These are phyloP conservation scores for Penicillium roqueforti DNA, from an alignment of 495 filamentous ascomycete species.

Conservation along the genomic window DNA sequence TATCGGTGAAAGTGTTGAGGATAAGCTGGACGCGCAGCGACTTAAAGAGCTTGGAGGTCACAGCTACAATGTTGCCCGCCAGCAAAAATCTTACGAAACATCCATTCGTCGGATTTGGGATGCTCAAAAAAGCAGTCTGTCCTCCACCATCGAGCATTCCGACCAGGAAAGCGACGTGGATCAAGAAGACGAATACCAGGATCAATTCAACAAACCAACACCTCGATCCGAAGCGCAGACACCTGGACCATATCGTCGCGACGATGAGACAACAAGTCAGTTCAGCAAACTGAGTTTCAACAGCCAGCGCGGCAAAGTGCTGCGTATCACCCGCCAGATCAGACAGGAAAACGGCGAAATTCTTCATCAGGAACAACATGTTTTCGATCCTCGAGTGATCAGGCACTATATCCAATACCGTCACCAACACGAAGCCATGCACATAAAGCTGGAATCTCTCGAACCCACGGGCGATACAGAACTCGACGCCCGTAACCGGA, in stretches of 20 bases:
- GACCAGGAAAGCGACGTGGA: conserved; percentile 64
- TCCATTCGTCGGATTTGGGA: conserved; percentile 89
- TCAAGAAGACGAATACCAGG: conserved; percentile 56
- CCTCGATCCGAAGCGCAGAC: conserved; percentile 60
- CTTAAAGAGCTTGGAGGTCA: conserved; percentile 90
- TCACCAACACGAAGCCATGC: conserved; percentile 55
- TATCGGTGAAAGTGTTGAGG: conserved; percentile 78
- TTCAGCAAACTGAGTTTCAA: conserved; percentile 72
- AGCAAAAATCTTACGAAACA: conserved; percentile 83
- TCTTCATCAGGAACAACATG: conserved; percentile 54
- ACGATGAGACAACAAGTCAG: conserved; percentile 83
- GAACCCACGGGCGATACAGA: conserved; percentile 75
- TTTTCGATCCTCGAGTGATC: conserved; percentile 72
- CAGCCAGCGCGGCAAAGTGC: conserved; percentile 64
- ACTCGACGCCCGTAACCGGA: conserved; percentile 56
- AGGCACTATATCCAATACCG: conserved; percentile 56
- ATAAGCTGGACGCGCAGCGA: conserved; percentile 77
- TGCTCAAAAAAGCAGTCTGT: conserved; percentile 73
- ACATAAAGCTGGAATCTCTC: conserved; percentile 61
- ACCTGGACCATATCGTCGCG: conserved; percentile 49
- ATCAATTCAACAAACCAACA: conserved; percentile 58
- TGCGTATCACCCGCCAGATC: conserved; percentile 69
- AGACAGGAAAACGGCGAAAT: conserved; percentile 59
- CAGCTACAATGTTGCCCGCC: conserved; percentile 91
- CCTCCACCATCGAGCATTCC: conserved; percentile 57